Base-by-base conservation (phyloP, 129 eudicot genomes). In the Saussurea involucrata region DNA sequence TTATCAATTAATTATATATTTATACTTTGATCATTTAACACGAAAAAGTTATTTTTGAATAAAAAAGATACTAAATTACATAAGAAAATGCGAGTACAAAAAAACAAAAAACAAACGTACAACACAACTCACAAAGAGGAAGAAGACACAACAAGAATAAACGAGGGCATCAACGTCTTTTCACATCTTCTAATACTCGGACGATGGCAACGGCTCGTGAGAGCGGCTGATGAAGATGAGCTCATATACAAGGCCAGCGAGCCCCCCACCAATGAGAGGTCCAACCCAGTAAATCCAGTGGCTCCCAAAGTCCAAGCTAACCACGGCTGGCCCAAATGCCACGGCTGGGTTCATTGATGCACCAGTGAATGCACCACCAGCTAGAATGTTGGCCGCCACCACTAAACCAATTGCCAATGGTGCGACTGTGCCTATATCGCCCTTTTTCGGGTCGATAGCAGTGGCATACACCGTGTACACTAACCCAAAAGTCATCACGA, bases 311-410 rank as follows among this genome's bases (percentile, higher is more conserved):
- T 78, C 77, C 76, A 74, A 85, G 78, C 89, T 83, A 17, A 85
- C 85, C 67, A 85, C 61, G 5, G 92, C 92, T 2, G 92, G 92
- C 0, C 92, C 92, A 58, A 88, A 88, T 6, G 89, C 83, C 0
- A 88, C 89, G 0, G 89, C 89, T 4, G 89, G 92, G 80, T 88
- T 88, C 92, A 88, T 88, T 24, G 92, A 85, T 28, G 92, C 92
- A 1, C 92, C 92, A 0, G 84, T 83, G 71, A 88, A 88, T 0
- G 89, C 86, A 57, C 92, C 92, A n/a, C 89, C 92, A 8, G 85
- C 87, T 20, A 88, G 76, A 80, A 83, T 88, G 75, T 88, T 85
- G 40, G 89, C 92, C 24, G 86, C 92, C 13, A 88, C 92, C 15
- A 88, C 46, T 31, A 88, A 83, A 71, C 92, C 92, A 68, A 88